phyloP scores from a whole-genome alignment of 371 early-diverging fungal genomes.

The Haplosporangium sp. region DNA sequence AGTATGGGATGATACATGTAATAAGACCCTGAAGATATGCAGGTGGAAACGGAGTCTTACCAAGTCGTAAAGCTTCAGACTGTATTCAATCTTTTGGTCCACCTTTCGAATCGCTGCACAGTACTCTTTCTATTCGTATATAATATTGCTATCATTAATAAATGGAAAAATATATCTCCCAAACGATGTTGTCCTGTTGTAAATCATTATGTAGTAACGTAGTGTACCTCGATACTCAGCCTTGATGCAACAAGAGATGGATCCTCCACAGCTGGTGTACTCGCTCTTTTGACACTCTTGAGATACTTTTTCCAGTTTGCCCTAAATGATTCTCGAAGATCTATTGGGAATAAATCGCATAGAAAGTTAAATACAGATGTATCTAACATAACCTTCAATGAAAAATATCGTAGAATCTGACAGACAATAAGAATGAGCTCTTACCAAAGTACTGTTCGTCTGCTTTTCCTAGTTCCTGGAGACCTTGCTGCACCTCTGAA shows the following conservation, averaged over 20 bases:
- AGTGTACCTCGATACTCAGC: slow-evolving; percentile 37
- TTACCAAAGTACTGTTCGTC: slow-evolving; percentile 51
- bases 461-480: slow-evolving; percentile 41
- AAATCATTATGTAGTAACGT: neutral
- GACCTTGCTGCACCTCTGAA: slow-evolving; percentile 50
- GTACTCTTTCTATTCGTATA: slow-evolving; percentile 30
- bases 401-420: neutral
- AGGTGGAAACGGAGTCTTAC: slow-evolving; percentile 4
- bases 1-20: neutral
- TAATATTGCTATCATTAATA: neutral
- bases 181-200: neutral
- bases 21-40: neutral
- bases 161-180: neutral
- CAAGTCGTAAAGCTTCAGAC: slow-evolving; percentile 40
- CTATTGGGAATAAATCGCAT: neutral
- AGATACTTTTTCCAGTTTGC: slow-evolving; percentile 50
- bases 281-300: slow-evolving; percentile 41
- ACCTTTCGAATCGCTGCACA: slow-evolving; percentile 42
- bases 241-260: slow-evolving; percentile 33
- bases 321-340: slow-evolving; percentile 41
- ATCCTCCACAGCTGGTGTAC: slow-evolving; percentile 34
- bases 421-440: neutral
- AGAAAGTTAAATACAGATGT: neutral
- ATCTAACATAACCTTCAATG: neutral
- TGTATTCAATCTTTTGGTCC: slow-evolving; percentile 48